These are phyloP conservation scores for Trichoderma asperellum DNA, from an alignment of 2,329 filamentous ascomycete genomes.

Conservation along the genomic window DNA sequence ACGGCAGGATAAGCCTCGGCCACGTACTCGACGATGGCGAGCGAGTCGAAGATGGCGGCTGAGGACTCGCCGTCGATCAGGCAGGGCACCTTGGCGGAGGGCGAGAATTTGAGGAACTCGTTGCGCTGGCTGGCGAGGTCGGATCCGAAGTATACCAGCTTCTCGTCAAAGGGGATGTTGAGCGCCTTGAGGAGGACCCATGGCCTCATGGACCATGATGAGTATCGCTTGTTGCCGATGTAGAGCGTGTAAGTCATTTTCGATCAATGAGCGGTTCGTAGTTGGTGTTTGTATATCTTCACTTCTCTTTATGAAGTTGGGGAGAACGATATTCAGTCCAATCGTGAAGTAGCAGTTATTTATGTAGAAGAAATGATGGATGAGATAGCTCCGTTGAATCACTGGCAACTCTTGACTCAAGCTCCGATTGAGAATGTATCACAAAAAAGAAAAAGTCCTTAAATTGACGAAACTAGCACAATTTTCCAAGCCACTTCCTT, in stretches of 20 bases:
- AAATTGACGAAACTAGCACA: conserved; percentile 10
- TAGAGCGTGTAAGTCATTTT: conserved; percentile 42
- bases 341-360: background rate
- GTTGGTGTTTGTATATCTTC: background rate
- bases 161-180: conserved; percentile 48
- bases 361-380: background rate
- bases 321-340: background rate
- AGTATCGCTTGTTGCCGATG: conserved; percentile 52
- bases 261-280: no score
- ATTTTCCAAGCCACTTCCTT: conserved; percentile 19
- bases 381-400: background rate
- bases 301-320: background rate
- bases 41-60: conserved; percentile 50
- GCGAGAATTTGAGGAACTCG: conserved; percentile 46
- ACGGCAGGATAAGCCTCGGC: conserved; percentile 48
- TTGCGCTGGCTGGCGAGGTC: conserved; percentile 38
- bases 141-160: conserved; percentile 42
- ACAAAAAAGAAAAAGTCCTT: background rate
- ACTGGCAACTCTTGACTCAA: background rate
- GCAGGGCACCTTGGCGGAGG: conserved; percentile 48
- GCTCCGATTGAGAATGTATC: background rate
- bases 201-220: conserved; percentile 52
- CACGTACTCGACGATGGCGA: conserved; percentile 54
- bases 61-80: conserved; percentile 40
- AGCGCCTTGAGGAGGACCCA: conserved; percentile 52